Evolutionary conservation across 805 yeast species (phyloP).

Genomic region (Wickerhamomyces alni): DNA sequence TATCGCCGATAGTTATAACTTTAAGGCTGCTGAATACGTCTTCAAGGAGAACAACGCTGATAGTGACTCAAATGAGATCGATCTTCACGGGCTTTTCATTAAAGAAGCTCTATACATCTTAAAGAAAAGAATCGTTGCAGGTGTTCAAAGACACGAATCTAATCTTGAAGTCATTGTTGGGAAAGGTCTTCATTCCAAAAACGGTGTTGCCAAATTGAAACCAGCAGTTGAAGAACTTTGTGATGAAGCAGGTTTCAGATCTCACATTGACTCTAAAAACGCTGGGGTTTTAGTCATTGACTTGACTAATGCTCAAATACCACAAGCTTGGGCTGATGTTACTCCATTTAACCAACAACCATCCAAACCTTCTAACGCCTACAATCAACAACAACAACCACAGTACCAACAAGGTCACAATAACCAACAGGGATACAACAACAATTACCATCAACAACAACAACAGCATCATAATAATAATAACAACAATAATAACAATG

Average conservation of each 20-base stretch:
- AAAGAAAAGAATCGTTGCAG: conserved; percentile 66
- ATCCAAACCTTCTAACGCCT: conserved; percentile 27
- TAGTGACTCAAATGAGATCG: conserved; percentile 81
- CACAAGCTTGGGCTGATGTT: conserved; percentile 28
- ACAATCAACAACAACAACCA: conserved; percentile 25
- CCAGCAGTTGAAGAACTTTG: conserved; percentile 86
- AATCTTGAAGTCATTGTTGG: conserved; percentile 84
- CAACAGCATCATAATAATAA: conserved; percentile 14
- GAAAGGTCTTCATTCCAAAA: conserved; percentile 78
- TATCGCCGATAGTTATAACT: conserved; percentile 64
- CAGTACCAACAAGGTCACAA: conserved; percentile 19
- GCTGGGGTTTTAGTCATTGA: conserved; percentile 77
- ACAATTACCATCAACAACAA: conserved; percentile 12
- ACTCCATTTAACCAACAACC: conserved; percentile 23
- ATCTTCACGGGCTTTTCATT: conserved; percentile 86
- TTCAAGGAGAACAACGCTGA: conserved; percentile 86
- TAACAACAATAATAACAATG: conserved; percentile 10
- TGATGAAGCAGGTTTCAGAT: conserved; percentile 52
- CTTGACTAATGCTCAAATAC: conserved; percentile 42
- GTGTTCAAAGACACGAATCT: conserved; percentile 48
- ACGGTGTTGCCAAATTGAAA: conserved; percentile 79
- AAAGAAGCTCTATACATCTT: conserved; percentile 80
- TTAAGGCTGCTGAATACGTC: conserved; percentile 84
- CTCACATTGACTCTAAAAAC: conserved; percentile 62
- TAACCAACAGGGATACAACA: conserved; percentile 14